These are phyloP conservation scores for Penicillium sclerotigenum DNA, from an alignment of 2,329 filamentous ascomycete species.

Conservation along the genomic window DNA sequence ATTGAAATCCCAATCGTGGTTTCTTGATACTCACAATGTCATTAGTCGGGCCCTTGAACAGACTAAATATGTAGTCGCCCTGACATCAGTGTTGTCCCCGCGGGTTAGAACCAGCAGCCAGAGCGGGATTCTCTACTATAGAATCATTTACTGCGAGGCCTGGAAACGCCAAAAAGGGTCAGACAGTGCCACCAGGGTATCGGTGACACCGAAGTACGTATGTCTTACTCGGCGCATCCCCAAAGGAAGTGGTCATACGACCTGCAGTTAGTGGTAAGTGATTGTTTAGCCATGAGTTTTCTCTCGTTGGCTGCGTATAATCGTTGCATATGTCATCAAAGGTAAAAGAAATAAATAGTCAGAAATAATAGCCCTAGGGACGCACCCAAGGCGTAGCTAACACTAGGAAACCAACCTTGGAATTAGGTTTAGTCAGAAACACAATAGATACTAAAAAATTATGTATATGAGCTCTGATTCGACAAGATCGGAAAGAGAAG, in stretches of 20 bases:
- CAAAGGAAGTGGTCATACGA: conserved; percentile 39
- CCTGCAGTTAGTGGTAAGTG: conserved; percentile 45
- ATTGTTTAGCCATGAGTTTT: conserved; percentile 25
- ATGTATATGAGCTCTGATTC: no score
- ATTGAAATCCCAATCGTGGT: neutral
- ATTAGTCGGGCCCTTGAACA: neutral
- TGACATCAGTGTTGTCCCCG: no score
- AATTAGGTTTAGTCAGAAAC: neutral
- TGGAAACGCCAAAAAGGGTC: no score
- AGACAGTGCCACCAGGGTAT: neutral
- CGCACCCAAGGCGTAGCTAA: neutral
- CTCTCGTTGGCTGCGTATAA: conserved; percentile 33
- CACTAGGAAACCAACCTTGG: neutral
- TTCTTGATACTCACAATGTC: neutral
- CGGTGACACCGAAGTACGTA: conserved; percentile 46
- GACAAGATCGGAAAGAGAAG: neutral
- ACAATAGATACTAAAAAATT: neutral
- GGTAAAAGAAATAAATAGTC: conserved; percentile 52
- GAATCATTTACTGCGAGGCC: neutral
- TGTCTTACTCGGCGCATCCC: conserved; percentile 34
- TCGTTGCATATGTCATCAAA: conserved; percentile 41
- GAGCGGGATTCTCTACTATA: neutral
- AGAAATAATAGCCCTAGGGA: conserved; percentile 47
- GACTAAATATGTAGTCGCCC: neutral
- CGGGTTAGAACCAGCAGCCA: neutral